A percentile compares a stretch with the other conserved stretches of the same genome.
Evolutionary conservation across 192 early-diverging fungal genomes (phyloP).

Genomic region (Allomyces arbusculus): DNA sequence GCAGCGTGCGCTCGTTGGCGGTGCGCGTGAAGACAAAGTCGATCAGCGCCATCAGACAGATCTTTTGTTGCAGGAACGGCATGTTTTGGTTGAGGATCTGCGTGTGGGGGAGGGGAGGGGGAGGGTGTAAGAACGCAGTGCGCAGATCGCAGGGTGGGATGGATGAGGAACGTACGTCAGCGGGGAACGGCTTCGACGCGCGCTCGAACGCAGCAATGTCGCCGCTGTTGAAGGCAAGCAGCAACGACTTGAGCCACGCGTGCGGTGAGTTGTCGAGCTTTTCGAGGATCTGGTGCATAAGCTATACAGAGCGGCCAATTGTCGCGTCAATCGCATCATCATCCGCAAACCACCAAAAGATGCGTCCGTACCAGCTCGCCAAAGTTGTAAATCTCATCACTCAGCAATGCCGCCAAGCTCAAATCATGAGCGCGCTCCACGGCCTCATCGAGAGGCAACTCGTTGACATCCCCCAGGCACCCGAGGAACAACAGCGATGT

Average conservation of each 20-base stretch:
- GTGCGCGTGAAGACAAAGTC: conserved; percentile 76
- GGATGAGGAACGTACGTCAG: conserved; percentile 17
- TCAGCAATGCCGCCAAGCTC: conserved; percentile 70
- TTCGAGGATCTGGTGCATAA: conserved; percentile 76
- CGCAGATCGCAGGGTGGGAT: too few species aligned
- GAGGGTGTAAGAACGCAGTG: too few species aligned
- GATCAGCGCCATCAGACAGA: conserved; percentile 90
- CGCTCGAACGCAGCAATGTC: conserved; percentile 82
- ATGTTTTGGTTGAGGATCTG: conserved; percentile 53
- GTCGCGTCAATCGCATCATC: not conserved
- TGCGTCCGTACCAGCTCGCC: conserved; percentile 66
- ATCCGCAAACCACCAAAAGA: not conserved
- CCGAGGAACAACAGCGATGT: conserved; percentile 83
- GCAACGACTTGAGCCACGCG: conserved; percentile 65
- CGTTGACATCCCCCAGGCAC: conserved; percentile 59
- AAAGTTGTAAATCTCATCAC: conserved; percentile 97
- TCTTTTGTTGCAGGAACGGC: conserved; percentile 74
- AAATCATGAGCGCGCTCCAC: conserved; percentile 82
- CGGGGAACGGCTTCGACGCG: conserved; percentile 44
- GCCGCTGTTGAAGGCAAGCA: conserved; percentile 85
- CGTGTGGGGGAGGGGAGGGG: too few species aligned
- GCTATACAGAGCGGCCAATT: conserved; percentile 26
- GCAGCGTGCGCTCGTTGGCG: conserved; percentile 49
- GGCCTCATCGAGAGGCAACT: conserved; percentile 51
- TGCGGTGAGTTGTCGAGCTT: conserved; percentile 48